Evolutionary conservation across 164 flowering plant genomes (phyloP).

Genomic region (Hamamelis virginiana): DNA sequence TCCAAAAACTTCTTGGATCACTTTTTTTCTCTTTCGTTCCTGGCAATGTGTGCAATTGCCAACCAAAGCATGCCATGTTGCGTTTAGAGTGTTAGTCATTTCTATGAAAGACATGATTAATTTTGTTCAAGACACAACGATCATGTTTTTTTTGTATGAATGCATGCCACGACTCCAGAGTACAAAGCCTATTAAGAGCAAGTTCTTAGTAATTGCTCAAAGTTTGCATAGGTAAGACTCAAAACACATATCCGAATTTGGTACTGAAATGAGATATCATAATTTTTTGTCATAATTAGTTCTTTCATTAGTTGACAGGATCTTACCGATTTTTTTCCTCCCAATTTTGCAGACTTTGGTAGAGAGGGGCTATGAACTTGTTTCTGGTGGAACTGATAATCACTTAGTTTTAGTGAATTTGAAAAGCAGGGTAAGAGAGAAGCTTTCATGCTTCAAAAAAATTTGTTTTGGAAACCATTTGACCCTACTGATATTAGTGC

Average conservation of each 20-base stretch:
- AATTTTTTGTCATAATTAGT: not conserved
- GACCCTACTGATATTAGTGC: no score
- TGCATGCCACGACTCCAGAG: constrained; percentile 87
- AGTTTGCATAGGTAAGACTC: constrained; percentile 77
- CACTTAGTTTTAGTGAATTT: no score
- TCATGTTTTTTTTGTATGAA: constrained; percentile 1
- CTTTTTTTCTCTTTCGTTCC: not conserved
- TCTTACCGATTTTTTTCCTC: not conserved
- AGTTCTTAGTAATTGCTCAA: no score
- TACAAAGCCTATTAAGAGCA: constrained; percentile 96
- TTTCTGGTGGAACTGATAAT: constrained; percentile 98
- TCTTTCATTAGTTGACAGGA: not conserved
- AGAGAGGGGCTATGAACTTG: constrained; percentile 94
- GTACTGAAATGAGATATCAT: not conserved
- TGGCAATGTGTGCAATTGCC: not conserved
- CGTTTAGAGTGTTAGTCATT: not conserved
- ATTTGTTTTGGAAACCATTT: no score
- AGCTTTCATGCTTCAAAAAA: no score
- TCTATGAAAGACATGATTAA: not conserved
- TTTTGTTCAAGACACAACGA: not conserved
- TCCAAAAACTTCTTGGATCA: no score
- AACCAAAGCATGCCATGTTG: not conserved
- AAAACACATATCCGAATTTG: not conserved
- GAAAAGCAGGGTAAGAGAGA: constrained; percentile 43
- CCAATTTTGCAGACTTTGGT: constrained; percentile 37